These are phyloP conservation scores for Rhodamnia rubescens DNA, from an alignment of 345 rosid species.

Conservation along the genomic window DNA sequence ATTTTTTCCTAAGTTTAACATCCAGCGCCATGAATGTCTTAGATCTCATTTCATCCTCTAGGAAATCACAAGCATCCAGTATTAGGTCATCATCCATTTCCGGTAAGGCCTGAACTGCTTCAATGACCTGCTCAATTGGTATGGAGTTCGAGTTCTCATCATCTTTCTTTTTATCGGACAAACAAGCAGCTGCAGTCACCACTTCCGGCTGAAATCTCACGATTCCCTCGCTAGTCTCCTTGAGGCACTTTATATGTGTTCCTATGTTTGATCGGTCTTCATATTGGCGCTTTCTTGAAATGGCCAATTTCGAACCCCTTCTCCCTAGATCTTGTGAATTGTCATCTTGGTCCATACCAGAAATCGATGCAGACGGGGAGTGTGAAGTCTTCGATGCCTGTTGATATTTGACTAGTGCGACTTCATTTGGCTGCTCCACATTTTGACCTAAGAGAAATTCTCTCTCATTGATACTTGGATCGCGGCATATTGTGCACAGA, in stretches of 20 bases:
- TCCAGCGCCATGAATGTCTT: conserved; percentile 75
- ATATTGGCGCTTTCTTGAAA: conserved; percentile 21
- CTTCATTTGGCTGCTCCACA: conserved; percentile 35
- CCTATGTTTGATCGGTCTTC: conserved; percentile 18
- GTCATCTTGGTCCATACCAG: conserved; percentile 33
- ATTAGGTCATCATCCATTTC: conserved; percentile 83
- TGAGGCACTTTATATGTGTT: conserved; percentile 22
- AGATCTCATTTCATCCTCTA: conserved; percentile 73
- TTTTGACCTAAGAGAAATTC: conserved; percentile 41
- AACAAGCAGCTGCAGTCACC: conserved; percentile 6
- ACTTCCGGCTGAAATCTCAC: background rate
- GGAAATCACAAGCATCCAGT: conserved; percentile 80
- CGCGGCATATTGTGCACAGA: conserved; percentile 48
- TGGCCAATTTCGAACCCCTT: conserved; percentile 2
- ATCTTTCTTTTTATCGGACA: conserved; percentile 4
- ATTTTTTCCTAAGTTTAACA: conserved; percentile 59
- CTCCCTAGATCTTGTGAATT: conserved; percentile 6
- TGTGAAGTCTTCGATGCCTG: conserved; percentile 13
- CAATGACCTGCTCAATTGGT: conserved; percentile 46
- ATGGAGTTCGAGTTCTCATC: conserved; percentile 15
- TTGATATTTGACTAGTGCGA: conserved; percentile 13
- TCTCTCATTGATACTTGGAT: conserved; percentile 24
- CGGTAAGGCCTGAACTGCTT: conserved; percentile 61
- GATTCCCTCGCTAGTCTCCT: background rate
- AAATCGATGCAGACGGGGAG: conserved; percentile 19